Evolutionary conservation across 2,329 filamentous ascomycete species (phyloP), one percentile per base, ranked within the genome.

Genomic region (Bipolaris bicolor): DNA sequence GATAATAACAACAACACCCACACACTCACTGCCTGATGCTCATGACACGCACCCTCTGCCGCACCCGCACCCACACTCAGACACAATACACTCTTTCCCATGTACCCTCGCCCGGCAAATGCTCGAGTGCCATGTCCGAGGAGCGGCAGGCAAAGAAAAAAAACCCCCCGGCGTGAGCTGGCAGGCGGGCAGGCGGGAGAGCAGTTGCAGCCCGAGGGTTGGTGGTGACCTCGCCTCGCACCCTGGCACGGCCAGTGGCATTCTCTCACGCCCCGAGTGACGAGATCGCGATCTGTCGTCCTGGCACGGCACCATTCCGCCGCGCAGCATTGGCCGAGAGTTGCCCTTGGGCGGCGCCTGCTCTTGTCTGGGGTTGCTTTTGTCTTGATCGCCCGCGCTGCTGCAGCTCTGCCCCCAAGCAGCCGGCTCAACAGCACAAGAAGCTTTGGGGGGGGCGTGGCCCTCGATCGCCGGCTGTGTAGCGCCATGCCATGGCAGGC

Each of bases 211-310:
- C 61, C 61, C 51, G 39, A 59, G 44, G 26, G 49, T 1, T 3
- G 20, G 3, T 20, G 20, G n/a, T n/a, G n/a, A n/a, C n/a, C n/a
- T n/a, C n/a, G n/a, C n/a, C n/a, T n/a, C n/a, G n/a, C n/a, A n/a
- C n/a, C n/a, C n/a, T n/a, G n/a, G n/a, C n/a, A n/a, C n/a, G n/a
- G n/a, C n/a, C n/a, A n/a, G 37, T 37, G 47, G 31, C 34, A 43
- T 51, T 54, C n/a, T n/a, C n/a, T n/a, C n/a, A 20, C 37, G 54
- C 48, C 49, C 37, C 37, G 2, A 10, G 43, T 7, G 40, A 50
- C 53, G 45, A 41, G 57, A 62, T 62, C 60, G 49, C 55, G 60
- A 63, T 61, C 55, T 58, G 49, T 48, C 44, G 39, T 48, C 37
- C 22, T 46, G 16, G 36, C 52, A 58, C 62, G 60, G 60, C 62